These are phyloP conservation scores for Exsudoporus floridanus DNA, from an alignment of 1,284 basidiomycete species.

Conservation along the genomic window DNA sequence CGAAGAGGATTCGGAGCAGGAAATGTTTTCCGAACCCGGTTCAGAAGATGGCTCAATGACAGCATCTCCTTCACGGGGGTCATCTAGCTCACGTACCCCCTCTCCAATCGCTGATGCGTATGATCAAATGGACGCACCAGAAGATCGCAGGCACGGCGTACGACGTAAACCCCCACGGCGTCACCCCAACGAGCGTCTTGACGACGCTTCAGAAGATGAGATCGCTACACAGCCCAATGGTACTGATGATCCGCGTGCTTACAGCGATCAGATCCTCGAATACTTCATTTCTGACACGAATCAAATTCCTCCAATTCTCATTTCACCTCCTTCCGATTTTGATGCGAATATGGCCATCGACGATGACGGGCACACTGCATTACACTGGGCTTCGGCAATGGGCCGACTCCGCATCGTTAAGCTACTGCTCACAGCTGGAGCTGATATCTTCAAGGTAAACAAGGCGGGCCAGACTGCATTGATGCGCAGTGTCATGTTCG, in stretches of 20 bases:
- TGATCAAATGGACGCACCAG: conserved; percentile 42
- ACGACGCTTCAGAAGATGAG: conserved; percentile 46
- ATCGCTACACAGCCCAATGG: conserved; percentile 39
- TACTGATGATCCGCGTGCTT: conserved; percentile 53
- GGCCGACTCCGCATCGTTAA: conserved; percentile 97
- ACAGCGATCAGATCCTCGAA: conserved; percentile 96
- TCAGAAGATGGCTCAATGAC: conserved; percentile 85
- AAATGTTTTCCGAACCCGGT: conserved; percentile 58
- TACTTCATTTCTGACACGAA: conserved; percentile 99
- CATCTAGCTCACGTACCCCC: conserved; percentile 86
- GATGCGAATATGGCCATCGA: conserved; percentile 97
- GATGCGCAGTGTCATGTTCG: conserved; percentile 99
- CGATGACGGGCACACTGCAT: conserved; percentile 95
- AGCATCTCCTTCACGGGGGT: conserved; percentile 80
- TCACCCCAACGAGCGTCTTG: conserved; percentile 39
- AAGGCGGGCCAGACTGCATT: conserved; percentile 95
- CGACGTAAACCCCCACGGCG: conserved; percentile 43
- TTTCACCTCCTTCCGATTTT: conserved; percentile 88
- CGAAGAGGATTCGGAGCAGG: conserved; percentile 56
- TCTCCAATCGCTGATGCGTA: conserved; percentile 71
- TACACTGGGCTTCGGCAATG: conserved; percentile 99
- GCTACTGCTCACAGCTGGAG: conserved; percentile 89
- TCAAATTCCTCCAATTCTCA: conserved; percentile 86
- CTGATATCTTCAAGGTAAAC: conserved; percentile 97
- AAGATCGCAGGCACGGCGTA: conserved; percentile 39